Base-by-base conservation (phyloP, 441 rosid genomes). In the Populus hybrid region DNA sequence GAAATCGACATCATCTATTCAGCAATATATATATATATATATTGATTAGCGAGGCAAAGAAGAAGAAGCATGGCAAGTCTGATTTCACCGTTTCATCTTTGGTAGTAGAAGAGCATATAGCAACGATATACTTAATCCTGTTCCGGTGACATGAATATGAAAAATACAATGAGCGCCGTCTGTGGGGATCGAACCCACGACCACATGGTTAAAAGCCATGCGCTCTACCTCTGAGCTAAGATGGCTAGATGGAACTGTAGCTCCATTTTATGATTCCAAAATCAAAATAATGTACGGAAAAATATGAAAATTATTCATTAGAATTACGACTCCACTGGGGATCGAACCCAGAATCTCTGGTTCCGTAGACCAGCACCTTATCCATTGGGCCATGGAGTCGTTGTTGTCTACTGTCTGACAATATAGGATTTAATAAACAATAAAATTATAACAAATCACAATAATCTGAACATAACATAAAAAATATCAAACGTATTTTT, bases 311-410 rank as follows among this genome's bases (percentile, higher is more conserved):
- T 4, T 4, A 46, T 5, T 14, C 57, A 4, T 4, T 0, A 2
- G 42, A 46, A 16, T 46, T 9, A 1, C 76, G 79, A 79, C 76
- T 79, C 74, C 82, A 75, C 79, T 79, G 82, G 82, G 79, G 82
- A 79, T 79, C 76, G 79, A 79, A 79, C 79, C 79, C 82, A 77
- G 83, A 91, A 75, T 91, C 97, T 94, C 98, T 92, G 96, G 93
- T 89, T 90, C 80, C 94, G 94, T 94, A 92, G 98, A 92, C 96
- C 98, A 91, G 95, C 96, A 90, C 98, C 96, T 92, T 92, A 92
- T 94, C 97, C 99, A 94, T 96, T 96, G 98, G 95, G 98, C 98
- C 98, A 92, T 65, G 71, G 70, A 74, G 57, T 46, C 57, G 6
- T 46, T 5, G 57, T 46, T 46, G 19, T 4, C 18, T 14, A 0